phyloP scores from a whole-genome alignment of 2,329 filamentous ascomycete genomes.

The Exophiala sideris region DNA sequence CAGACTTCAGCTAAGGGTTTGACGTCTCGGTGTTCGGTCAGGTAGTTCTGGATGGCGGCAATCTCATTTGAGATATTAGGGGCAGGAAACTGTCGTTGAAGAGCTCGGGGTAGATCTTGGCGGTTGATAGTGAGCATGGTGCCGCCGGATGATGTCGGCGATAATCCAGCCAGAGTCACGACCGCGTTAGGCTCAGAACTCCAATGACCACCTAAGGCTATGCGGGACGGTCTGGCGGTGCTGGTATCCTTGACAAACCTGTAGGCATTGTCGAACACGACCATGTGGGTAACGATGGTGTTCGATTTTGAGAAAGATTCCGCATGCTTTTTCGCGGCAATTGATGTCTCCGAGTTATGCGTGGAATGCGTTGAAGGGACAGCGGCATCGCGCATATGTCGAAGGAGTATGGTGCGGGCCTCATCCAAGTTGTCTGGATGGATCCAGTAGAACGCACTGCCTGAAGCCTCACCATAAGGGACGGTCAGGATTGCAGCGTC shows the following conservation, averaged over 20 bases:
- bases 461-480: constrained; percentile 45
- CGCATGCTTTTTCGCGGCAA: not conserved
- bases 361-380: constrained; percentile 7
- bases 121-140: constrained; percentile 18
- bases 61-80: constrained; percentile 11
- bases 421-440: constrained; percentile 54
- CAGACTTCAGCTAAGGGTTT: constrained; percentile 46
- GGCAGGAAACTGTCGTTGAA: constrained; percentile 11
- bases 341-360: constrained; percentile 26
- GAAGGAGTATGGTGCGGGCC: constrained; percentile 50
- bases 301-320: not conserved
- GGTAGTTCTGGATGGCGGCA: constrained; percentile 33
- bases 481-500: constrained; percentile 48
- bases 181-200: constrained; percentile 25
- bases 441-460: constrained; percentile 52
- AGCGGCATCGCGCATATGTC: constrained; percentile 43
- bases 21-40: constrained; percentile 43
- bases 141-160: constrained; percentile 16
- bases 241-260: constrained; percentile 38
- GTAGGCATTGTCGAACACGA: constrained; percentile 48
- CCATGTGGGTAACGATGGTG: constrained; percentile 37
- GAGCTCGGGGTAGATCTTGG: constrained; percentile 20
- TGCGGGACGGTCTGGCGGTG: constrained; percentile 25
- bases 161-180: constrained; percentile 27
- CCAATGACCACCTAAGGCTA: constrained; percentile 27